phyloP scores from a whole-genome alignment of 768 basidiomycete species.

The Hirschioporus abietinus region DNA sequence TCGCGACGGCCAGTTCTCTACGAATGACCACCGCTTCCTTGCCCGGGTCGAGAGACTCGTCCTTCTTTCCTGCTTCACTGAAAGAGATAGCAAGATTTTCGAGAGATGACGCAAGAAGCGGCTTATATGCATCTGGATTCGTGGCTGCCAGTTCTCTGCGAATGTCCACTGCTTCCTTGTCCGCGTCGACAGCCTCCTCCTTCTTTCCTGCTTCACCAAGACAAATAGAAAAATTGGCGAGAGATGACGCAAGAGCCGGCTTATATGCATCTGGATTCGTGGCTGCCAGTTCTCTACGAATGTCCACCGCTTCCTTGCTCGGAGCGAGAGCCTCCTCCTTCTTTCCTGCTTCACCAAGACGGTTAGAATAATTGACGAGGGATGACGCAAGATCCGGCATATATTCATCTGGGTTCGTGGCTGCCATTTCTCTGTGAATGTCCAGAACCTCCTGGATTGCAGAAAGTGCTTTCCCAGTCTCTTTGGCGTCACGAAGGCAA shows the following conservation, averaged over 20 bases:
- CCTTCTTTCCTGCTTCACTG: background rate
- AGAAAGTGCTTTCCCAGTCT: slow-evolving; percentile 8
- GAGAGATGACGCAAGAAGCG: background rate
- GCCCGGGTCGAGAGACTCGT: background rate
- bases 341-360: too few relatives aligned
- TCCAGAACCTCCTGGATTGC: background rate
- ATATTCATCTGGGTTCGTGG: background rate
- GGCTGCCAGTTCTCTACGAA: too few relatives aligned
- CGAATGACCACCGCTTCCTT: background rate
- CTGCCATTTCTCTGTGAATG: background rate
- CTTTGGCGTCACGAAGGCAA: background rate
- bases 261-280: background rate
- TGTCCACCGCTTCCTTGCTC: too few relatives aligned
- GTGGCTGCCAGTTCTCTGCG: background rate
- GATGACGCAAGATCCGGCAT: slow-evolving; percentile 7
- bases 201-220: background rate
- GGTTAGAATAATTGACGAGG: background rate
- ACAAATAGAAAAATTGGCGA: background rate
- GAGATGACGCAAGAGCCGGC: background rate
- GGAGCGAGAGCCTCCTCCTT: too few relatives aligned
- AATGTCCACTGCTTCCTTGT: slow-evolving; percentile 8
- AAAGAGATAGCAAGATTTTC: background rate
- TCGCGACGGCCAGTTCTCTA: background rate
- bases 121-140: background rate
- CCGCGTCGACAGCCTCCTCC: slow-evolving; percentile 9